phyloP scores from a whole-genome alignment of 2,329 filamentous ascomycete genomes.

The Phyllosticta capitalensis region DNA sequence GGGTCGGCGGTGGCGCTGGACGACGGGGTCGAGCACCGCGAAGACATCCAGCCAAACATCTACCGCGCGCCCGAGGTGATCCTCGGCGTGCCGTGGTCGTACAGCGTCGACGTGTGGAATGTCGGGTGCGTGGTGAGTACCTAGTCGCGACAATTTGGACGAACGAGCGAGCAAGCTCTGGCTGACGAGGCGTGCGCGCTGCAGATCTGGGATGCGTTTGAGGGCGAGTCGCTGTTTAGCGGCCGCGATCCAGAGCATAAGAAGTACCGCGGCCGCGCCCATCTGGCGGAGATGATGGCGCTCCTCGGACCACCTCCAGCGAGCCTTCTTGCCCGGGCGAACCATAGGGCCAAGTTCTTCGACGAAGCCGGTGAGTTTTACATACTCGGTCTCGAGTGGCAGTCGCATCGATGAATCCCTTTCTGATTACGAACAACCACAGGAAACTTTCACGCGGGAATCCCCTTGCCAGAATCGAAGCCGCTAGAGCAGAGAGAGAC shows the following conservation, averaged over 20 bases:
- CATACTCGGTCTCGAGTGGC: not conserved
- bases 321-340: slow-evolving; percentile 13
- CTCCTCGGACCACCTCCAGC: slow-evolving; percentile 16
- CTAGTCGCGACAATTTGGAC: not conserved
- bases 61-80: slow-evolving; percentile 32
- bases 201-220: slow-evolving; percentile 30
- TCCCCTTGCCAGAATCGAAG: slow-evolving; percentile 11
- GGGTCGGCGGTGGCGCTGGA: slow-evolving; percentile 25
- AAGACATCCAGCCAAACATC: slow-evolving; percentile 25
- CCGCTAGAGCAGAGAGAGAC: slow-evolving; percentile 15
- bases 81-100: slow-evolving; percentile 26
- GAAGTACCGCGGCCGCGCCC: slow-evolving; percentile 18
- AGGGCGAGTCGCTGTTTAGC: slow-evolving; percentile 25
- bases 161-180: not conserved
- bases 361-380: slow-evolving; percentile 13
- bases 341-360: slow-evolving; percentile 14
- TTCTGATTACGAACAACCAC: not conserved
- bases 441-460: slow-evolving; percentile 4
- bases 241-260: slow-evolving; percentile 15
- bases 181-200: not conserved
- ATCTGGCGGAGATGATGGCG: slow-evolving; percentile 22
- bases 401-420: not conserved
- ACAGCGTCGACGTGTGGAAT: slow-evolving; percentile 30
- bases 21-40: slow-evolving; percentile 16
- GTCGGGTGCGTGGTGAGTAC: slow-evolving; percentile 28